Evolutionary conservation across 208 protist genomes (phyloP).

Genomic region (Trypanosoma congolense): DNA sequence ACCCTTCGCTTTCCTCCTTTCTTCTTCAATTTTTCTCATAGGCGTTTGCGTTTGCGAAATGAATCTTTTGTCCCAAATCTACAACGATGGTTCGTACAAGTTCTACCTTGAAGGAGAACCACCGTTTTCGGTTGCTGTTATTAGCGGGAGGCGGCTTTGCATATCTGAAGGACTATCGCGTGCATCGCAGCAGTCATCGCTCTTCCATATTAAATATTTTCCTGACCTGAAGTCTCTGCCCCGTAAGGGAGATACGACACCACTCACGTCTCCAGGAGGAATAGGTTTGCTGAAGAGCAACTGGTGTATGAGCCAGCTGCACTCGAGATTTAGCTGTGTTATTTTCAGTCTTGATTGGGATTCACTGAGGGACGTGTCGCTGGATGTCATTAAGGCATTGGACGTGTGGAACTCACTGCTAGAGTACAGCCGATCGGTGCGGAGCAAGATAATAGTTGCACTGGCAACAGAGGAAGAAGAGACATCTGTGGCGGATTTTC

Average conservation of each 20-base stretch:
- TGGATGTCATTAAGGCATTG: conserved; percentile 17
- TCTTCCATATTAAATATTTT: conserved; percentile 22
- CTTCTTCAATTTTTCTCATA: conserved; percentile 8
- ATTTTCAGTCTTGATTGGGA: conserved; percentile 24
- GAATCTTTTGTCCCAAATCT: conserved; percentile 37
- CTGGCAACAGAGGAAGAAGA: conserved; percentile 9
- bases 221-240: neutral
- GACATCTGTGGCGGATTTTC: conserved; percentile 6
- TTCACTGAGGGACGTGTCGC: conserved; percentile 3
- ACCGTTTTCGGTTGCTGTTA: conserved; percentile 28
- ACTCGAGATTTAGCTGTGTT: conserved; percentile 26
- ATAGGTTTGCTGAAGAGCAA: conserved; percentile 31
- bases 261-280: neutral
- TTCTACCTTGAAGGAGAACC: conserved; percentile 32
- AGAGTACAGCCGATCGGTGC: conserved; percentile 8
- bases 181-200: conserved; percentile 6
- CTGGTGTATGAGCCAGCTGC: conserved; percentile 35
- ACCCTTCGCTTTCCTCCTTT: neutral
- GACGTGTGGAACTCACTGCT: conserved; percentile 17
- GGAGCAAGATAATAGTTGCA: conserved; percentile 18
- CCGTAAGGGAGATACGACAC: neutral
- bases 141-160: conserved; percentile 19
- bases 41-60: conserved; percentile 16
- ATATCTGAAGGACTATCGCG: conserved; percentile 25
- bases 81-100: conserved; percentile 36